These are phyloP conservation scores for Cladosporium sp. DNA, from an alignment of 2,329 filamentous ascomycete genomes.

Conservation along the genomic window DNA sequence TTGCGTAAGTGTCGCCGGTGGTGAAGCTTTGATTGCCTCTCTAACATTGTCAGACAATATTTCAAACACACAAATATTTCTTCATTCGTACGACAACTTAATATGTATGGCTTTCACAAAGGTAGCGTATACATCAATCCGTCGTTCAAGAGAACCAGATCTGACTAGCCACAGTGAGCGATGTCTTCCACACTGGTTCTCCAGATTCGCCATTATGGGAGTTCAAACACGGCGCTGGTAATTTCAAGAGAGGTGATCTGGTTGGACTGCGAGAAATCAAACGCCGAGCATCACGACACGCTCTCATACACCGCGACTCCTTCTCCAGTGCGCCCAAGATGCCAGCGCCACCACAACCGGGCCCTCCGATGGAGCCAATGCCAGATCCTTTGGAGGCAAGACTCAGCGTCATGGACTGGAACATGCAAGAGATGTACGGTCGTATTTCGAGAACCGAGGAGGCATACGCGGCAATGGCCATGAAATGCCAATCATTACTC, in stretches of 20 bases:
- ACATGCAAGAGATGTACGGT: constrained; percentile 71
- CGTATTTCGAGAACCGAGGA: constrained; percentile 82
- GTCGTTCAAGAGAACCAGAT: too few species aligned
- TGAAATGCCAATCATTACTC: constrained; percentile 75
- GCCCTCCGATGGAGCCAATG: constrained; percentile 67
- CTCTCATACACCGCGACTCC: constrained; percentile 85
- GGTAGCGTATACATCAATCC: too few species aligned
- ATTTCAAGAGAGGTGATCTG: constrained; percentile 91
- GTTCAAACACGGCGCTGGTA: constrained; percentile 96
- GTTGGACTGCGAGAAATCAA: constrained; percentile 92
- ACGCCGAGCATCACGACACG: constrained; percentile 85
- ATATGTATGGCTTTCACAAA: constrained; percentile 99
- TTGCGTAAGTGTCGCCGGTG: constrained; percentile 66
- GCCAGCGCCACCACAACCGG: constrained; percentile 67
- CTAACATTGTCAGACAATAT: constrained; percentile 68
- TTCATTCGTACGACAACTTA: constrained; percentile 93
- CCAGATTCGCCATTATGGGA: constrained; percentile 96
- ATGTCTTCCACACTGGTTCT: constrained; percentile 93
- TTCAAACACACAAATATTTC: constrained; percentile 99
- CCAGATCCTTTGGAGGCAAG: constrained; percentile 74
- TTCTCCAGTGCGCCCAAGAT: constrained; percentile 70
- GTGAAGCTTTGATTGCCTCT: background rate
- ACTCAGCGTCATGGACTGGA: constrained; percentile 72
- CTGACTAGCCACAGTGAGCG: constrained; percentile 64
- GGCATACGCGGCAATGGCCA: constrained; percentile 69